A percentile compares a stretch with the other conserved stretches of the same genome.
Conservation (phyloP, 2,329 filamentous ascomycete species). For the Aspergillus novoparasiticus region DNA sequence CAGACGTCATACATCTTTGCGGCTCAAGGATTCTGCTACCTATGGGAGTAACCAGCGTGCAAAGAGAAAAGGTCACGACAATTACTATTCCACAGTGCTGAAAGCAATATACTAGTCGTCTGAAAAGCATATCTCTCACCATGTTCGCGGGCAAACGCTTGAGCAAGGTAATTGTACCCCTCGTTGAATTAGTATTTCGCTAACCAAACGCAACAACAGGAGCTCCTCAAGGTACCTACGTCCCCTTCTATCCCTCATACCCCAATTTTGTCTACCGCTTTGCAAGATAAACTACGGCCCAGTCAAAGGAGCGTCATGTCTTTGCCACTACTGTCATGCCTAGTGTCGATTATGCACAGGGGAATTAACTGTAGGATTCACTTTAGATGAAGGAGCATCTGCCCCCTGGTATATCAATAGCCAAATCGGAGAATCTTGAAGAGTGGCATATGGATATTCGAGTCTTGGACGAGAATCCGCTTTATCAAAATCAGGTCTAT, state of each 20-base stretch:
- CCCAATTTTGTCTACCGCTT: not conserved
- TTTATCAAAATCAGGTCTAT: constrained; percentile 80
- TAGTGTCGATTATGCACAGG: not conserved
- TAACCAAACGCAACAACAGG: constrained; percentile 40
- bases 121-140: constrained; percentile 8
- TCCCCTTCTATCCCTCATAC: not conserved
- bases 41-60: not conserved
- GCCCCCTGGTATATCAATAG: constrained; percentile 72
- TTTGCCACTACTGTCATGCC: not conserved
- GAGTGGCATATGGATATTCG: constrained; percentile 92
- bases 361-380: not conserved
- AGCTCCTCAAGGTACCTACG: constrained; percentile 56
- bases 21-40: constrained; percentile 1
- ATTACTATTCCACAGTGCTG: constrained; percentile 1
- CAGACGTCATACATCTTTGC: constrained; percentile 25
- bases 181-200: constrained; percentile 10
- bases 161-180: constrained; percentile 43
- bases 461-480: constrained; percentile 85
- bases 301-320: not conserved
- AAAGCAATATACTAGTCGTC: not conserved
- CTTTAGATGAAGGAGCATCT: constrained; percentile 59
- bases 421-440: constrained; percentile 78
- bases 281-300: not conserved
- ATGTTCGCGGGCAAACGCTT: constrained; percentile 56
- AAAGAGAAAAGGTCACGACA: not conserved